phyloP scores from a whole-genome alignment of 2,329 filamentous ascomycete species.

The Pyrenochaeta sp. region DNA sequence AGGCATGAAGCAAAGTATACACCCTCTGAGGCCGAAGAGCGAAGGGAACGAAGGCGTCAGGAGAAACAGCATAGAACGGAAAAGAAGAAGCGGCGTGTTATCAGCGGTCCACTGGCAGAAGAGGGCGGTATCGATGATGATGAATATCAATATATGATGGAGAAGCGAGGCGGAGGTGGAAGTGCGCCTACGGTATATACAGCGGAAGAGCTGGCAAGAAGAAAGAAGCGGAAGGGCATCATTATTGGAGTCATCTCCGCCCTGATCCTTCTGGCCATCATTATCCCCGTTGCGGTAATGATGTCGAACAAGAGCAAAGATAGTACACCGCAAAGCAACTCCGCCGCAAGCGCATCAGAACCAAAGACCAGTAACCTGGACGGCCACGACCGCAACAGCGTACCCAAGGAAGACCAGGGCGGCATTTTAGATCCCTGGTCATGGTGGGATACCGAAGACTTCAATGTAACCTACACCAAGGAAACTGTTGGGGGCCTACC shows the following conservation, averaged over 20 bases:
- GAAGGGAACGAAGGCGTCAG: conserved; percentile 52
- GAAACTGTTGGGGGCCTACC: conserved; percentile 85
- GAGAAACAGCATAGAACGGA: conserved; percentile 41
- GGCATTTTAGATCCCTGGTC: conserved; percentile 87
- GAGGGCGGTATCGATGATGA: conserved; percentile 54
- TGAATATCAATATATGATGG: conserved; percentile 51
- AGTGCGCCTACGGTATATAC: conserved; percentile 44
- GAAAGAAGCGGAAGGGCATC: conserved; percentile 63
- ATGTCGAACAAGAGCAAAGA: conserved; percentile 55
- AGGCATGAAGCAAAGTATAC: conserved; percentile 46
- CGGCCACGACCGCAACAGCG: conserved; percentile 53
- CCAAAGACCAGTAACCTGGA: conserved; percentile 57
- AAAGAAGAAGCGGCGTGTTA: conserved; percentile 51
- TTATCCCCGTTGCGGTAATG: conserved; percentile 58
- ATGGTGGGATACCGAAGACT: conserved; percentile 89
- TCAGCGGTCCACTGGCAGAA: conserved; percentile 59
- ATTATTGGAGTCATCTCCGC: conserved; percentile 51
- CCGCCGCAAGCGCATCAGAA: conserved; percentile 30
- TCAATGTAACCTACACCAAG: conserved; percentile 93
- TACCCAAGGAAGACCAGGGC: conserved; percentile 69
- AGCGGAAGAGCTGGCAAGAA: conserved; percentile 49
- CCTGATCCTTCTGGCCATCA: conserved; percentile 55
- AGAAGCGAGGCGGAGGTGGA: conserved; percentile 53
- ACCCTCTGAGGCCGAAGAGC: conserved; percentile 49
- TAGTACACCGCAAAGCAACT: conserved; percentile 31